These are phyloP conservation scores for Westerdykella sp. DNA, from an alignment of 2,329 filamentous ascomycete species.

Conservation along the genomic window DNA sequence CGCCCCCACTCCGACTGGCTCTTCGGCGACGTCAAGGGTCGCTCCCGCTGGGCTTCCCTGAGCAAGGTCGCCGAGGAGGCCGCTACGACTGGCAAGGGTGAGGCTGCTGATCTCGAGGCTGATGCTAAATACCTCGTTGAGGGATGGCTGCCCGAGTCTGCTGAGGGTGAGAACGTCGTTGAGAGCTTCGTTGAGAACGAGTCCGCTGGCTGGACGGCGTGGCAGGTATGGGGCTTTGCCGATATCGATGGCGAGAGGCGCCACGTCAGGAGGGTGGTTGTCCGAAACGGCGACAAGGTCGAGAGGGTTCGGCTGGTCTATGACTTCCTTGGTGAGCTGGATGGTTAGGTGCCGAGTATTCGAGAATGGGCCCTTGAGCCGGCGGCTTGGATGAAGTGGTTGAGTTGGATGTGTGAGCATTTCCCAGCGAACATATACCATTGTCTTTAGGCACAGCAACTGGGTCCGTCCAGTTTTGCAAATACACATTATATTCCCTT, in stretches of 20 bases:
- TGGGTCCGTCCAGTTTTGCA: no score
- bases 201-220: slow-evolving; percentile 32
- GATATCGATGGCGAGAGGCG: slow-evolving; percentile 13
- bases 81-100: slow-evolving; percentile 12
- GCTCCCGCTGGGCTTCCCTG: slow-evolving; percentile 46
- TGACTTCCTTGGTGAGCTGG: slow-evolving; percentile 25
- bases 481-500: no score
- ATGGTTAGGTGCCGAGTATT: background rate
- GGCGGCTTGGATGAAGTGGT: no score
- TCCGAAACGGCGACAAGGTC: slow-evolving; percentile 27
- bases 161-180: slow-evolving; percentile 27
- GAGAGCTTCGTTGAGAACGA: slow-evolving; percentile 32
- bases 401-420: no score
- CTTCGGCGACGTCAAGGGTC: slow-evolving; percentile 66
- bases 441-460: no score
- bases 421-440: no score
- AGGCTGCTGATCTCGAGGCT: slow-evolving; percentile 10
- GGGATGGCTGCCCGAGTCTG: slow-evolving; percentile 26
- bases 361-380: no score
- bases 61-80: slow-evolving; percentile 17
- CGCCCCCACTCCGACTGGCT: slow-evolving; percentile 71
- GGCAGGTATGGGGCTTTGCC: slow-evolving; percentile 24
- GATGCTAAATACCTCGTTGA: slow-evolving; percentile 21
- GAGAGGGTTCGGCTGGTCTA: slow-evolving; percentile 31
- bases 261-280: slow-evolving; percentile 26